Percentiles rank a stretch among this genome's conserved stretches.
Evolutionary conservation across 805 yeast species (phyloP).

Genomic region (Yamadazyma philogaea): DNA sequence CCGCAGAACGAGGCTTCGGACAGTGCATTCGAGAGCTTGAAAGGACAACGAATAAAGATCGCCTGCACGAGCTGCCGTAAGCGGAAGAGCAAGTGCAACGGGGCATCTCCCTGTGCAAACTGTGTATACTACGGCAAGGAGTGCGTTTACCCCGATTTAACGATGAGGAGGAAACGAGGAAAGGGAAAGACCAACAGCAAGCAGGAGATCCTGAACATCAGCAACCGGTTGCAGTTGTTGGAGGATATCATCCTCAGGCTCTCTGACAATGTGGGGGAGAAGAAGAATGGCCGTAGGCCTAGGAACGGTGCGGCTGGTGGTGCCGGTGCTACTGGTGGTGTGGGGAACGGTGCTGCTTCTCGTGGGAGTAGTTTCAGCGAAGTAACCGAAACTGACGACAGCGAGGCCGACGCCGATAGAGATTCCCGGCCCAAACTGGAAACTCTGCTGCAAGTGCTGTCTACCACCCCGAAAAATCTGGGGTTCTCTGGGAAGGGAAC

Average conservation of each 20-base stretch:
- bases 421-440: neutral
- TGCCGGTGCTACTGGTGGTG: too few species aligned
- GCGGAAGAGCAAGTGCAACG: constrained; percentile 52
- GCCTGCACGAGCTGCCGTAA: constrained; percentile 52
- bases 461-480: constrained; percentile 20
- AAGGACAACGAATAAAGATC: constrained; percentile 9
- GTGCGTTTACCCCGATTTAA: constrained; percentile 27
- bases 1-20: neutral
- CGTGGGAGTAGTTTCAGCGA: too few species aligned
- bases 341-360: too few species aligned
- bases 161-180: constrained; percentile 16
- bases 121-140: constrained; percentile 31
- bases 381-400: neutral
- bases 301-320: neutral
- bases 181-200: constrained; percentile 13
- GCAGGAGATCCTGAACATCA: constrained; percentile 9
- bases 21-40: neutral
- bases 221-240: constrained; percentile 18
- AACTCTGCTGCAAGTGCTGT: constrained; percentile 1
- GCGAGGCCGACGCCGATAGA: neutral
- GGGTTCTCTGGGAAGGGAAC: too few species aligned
- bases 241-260: constrained; percentile 20
- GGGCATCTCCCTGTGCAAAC: constrained; percentile 39
- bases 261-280: constrained; percentile 15
- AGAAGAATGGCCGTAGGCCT: neutral